phyloP scores from a whole-genome alignment of 73 alveolate genomes.

The Tetrahymena thermophila region DNA sequence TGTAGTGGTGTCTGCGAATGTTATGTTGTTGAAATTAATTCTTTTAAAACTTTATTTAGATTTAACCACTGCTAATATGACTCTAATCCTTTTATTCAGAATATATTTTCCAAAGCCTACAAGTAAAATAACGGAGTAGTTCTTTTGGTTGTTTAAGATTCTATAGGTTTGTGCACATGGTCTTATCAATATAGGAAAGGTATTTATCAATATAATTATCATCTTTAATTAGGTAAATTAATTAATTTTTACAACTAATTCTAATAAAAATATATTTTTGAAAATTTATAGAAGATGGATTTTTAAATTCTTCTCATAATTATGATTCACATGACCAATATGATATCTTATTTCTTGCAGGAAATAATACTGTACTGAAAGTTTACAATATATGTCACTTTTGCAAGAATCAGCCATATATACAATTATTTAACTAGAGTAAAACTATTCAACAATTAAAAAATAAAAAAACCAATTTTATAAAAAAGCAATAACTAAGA shows the following conservation, averaged over 20 bases:
- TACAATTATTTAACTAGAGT: neutral
- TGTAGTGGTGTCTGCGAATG: neutral
- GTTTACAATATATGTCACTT: neutral
- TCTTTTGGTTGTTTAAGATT: neutral
- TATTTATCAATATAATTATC: too few relatives aligned
- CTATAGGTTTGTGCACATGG: neutral
- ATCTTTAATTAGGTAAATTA: neutral
- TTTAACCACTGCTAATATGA: neutral
- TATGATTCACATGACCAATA: neutral
- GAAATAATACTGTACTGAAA: neutral
- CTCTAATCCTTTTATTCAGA: too few relatives aligned
- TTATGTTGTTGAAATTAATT: neutral
- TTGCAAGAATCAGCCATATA: neutral
- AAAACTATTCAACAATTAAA: too few relatives aligned
- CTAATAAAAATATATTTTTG: too few relatives aligned
- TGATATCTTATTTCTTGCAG: neutral
- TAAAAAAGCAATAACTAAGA: neutral
- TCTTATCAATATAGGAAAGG: too few relatives aligned
- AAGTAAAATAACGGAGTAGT: too few relatives aligned
- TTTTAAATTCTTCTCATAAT: neutral
- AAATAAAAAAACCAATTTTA: too few relatives aligned
- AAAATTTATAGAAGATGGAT: too few relatives aligned
- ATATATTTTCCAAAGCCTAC: neutral
- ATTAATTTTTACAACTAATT: too few relatives aligned
- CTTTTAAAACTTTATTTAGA: neutral